phyloP scores from a whole-genome alignment of 192 early-diverging fungal genomes.

The Podila minutissima region DNA sequence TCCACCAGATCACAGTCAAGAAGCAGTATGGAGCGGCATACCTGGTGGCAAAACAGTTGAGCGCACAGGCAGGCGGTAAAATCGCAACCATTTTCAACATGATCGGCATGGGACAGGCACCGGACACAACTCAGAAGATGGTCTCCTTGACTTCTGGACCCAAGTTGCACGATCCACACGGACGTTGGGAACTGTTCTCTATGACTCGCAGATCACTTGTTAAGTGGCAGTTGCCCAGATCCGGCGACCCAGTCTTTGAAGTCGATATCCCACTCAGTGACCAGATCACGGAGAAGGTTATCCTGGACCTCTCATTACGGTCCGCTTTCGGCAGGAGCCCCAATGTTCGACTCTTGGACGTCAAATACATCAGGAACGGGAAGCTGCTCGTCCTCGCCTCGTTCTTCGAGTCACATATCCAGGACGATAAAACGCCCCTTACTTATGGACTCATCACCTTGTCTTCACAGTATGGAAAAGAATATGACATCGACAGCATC shows the following conservation, averaged over 20 bases:
- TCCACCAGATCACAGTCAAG: constrained; percentile 31
- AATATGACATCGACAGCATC: constrained; percentile 27
- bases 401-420: constrained; percentile 21
- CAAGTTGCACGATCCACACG: constrained; percentile 33
- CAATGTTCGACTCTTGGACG: constrained; percentile 27
- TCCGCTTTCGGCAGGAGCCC: constrained; percentile 30
- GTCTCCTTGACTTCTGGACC: constrained; percentile 38
- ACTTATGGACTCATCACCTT: constrained; percentile 34
- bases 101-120: constrained; percentile 29
- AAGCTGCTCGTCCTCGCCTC: constrained; percentile 32
- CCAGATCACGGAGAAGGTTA: constrained; percentile 22
- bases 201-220: constrained; percentile 32
- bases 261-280: constrained; percentile 23
- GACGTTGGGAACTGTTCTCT: constrained; percentile 39
- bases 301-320: constrained; percentile 16
- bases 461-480: constrained; percentile 19
- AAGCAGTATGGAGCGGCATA: constrained; percentile 22
- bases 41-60: constrained; percentile 10
- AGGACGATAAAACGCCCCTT: constrained; percentile 8
- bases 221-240: constrained; percentile 33
- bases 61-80: constrained; percentile 11
- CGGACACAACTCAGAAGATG: constrained; percentile 33
- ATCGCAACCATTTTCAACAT: constrained; percentile 38
- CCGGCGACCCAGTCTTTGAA: constrained; percentile 29
- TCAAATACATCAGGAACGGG: constrained; percentile 36